Evolutionary conservation across 169 alveolate genomes (phyloP), one percentile per base, ranked within the genome.

Genomic region (Toxoplasma gondii): DNA sequence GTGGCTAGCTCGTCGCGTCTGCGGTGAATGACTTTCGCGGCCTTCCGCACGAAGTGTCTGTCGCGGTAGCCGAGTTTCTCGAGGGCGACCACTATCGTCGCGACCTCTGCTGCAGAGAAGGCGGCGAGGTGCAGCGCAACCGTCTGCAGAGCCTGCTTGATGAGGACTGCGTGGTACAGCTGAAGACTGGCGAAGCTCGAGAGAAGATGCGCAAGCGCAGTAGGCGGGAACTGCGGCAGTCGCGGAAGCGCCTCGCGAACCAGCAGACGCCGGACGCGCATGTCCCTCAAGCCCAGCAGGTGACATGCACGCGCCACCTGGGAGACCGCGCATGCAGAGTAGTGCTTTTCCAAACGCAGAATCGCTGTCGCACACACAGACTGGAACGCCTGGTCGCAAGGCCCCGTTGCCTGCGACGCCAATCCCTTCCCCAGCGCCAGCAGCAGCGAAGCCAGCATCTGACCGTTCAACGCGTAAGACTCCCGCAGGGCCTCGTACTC

Each of bases 41-140:
- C 41, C 38, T 82, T 82, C 39, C 17, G 53, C 43, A 82, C 36
- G 41, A 82, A 82, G 10, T 41, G 12, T 49, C 19, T 29, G 36
- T 82, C 54, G 1, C 90, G 53, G 64, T 43, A 82, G 31, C 64
- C 44, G 24, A 82, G 90, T n/a, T 82, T 82, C 67, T 82, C 90
- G 39, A 82, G 64, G 16, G 90, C 90, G 5, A 41, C 38, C 24
- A 82, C 69, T 9, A 82, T 22, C 38, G 90, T 1, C 34, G 90
- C 90, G 53, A 82, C 44, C 54, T 82, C 69, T 24, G 67, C 31
- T 10, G 90, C 90, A 22, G 58, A 10, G 41, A 41, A 82, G 22
- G 41, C 1, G 34, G 67, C 67, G 34, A 82, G 90, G 90, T 41
- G 41, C 22, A 82, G 67, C 1, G 54, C 34, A 16, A 34, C 58